Evolutionary conservation across 768 basidiomycete genomes (phyloP).

Genomic region (Auriscalpium vulgare): DNA sequence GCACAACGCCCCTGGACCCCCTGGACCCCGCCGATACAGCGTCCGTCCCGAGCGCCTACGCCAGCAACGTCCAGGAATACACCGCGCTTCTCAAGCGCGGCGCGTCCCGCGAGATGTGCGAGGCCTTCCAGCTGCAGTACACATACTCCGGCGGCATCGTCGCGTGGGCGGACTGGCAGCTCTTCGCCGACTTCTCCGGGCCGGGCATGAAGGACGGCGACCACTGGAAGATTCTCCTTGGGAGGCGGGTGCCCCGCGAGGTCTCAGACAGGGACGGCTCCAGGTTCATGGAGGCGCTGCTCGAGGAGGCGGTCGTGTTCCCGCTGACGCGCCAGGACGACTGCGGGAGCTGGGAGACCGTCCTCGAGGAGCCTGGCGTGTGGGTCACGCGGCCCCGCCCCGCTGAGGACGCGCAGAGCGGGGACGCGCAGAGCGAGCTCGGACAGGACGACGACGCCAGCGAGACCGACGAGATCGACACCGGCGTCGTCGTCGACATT

Average conservation of each 20-base stretch:
- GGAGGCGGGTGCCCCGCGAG: constrained; percentile 27
- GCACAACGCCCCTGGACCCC: constrained; percentile 24
- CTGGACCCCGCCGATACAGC: constrained; percentile 5
- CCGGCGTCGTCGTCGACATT: no score
- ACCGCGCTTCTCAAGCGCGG: constrained; percentile 24
- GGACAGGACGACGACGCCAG: background rate
- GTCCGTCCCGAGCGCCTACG: background rate
- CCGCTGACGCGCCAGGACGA: background rate
- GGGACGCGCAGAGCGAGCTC: background rate
- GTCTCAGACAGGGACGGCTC: constrained; percentile 29
- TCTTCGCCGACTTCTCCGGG: constrained; percentile 27
- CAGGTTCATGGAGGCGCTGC: constrained; percentile 17
- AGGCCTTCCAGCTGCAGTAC: background rate
- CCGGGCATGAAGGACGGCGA: constrained; percentile 26
- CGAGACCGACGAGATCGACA: background rate
- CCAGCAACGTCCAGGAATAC: constrained; percentile 16
- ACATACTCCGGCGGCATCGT: constrained; percentile 3
- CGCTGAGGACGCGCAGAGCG: background rate
- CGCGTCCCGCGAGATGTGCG: constrained; percentile 16
- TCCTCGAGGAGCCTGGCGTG: background rate
- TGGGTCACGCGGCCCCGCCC: background rate
- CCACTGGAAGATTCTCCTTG: constrained; percentile 33
- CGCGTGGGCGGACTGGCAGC: constrained; percentile 25
- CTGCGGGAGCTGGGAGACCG: background rate
- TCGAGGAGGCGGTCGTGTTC: constrained; percentile 11